Evolutionary conservation across 2,329 filamentous ascomycete genomes (phyloP).

Genomic region (Arthroderma uncinatum): DNA sequence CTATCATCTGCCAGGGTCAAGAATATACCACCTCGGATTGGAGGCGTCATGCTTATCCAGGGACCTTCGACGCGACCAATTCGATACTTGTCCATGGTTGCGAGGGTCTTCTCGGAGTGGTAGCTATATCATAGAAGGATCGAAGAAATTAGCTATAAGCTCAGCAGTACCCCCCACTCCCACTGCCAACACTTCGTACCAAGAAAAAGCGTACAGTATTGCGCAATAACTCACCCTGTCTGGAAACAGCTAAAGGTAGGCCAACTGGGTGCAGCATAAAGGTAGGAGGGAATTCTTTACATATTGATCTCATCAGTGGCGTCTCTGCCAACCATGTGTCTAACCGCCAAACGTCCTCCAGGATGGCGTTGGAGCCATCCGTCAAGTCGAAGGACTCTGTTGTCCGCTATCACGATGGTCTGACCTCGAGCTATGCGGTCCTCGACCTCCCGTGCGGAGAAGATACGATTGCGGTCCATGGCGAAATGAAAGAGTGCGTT

Average conservation of each 20-base stretch:
- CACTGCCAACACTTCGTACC: not conserved
- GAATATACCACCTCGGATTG: conserved; percentile 79
- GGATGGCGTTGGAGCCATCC: conserved; percentile 83
- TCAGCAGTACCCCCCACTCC: not conserved
- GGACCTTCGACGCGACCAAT: conserved; percentile 69
- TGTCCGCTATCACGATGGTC: conserved; percentile 67
- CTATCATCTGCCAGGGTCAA: conserved; percentile 40
- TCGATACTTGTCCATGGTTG: conserved; percentile 67
- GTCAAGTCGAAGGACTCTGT: conserved; percentile 74
- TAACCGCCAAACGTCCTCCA: conserved; percentile 78
- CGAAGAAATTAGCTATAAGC: not conserved
- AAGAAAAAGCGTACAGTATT: not conserved
- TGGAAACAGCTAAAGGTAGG: not conserved
- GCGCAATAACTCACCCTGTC: not conserved
- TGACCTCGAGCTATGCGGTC: conserved; percentile 70
- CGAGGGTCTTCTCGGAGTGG: conserved; percentile 65
- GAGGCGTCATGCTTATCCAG: conserved; percentile 81
- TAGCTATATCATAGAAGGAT: not conserved
- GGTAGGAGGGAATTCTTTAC: conserved; percentile 41
- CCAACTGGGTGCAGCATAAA: not conserved
- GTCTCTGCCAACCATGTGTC: conserved; percentile 86
- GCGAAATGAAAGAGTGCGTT: not conserved
- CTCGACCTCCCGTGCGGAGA: conserved; percentile 59
- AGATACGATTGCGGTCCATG: conserved; percentile 23
- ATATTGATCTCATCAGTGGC: conserved; percentile 87